phyloP scores from a whole-genome alignment of 2,329 filamentous ascomycete species.

The Dactylellina parvicollis region DNA sequence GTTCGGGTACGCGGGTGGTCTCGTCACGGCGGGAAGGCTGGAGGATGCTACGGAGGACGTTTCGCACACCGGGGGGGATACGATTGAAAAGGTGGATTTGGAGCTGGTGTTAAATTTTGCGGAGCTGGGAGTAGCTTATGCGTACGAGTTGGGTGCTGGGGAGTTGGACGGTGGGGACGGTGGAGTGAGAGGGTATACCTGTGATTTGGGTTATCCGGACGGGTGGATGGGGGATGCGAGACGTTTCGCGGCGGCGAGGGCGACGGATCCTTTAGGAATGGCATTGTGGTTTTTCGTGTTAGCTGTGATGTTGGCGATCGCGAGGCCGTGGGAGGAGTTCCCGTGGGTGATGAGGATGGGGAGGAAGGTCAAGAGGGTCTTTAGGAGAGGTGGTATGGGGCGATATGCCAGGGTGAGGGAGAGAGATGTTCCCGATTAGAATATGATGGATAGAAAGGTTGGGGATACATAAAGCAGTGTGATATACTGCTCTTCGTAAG shows the following conservation, averaged over 20 bases:
- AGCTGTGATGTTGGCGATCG: constrained; percentile 14
- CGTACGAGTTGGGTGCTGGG: constrained; percentile 23
- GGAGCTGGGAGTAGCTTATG: constrained; percentile 33
- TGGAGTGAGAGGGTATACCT: constrained; percentile 21
- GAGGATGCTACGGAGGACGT: constrained; percentile 9
- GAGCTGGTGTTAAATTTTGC: constrained; percentile 9
- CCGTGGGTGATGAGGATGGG: constrained; percentile 14
- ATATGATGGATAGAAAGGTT: background rate
- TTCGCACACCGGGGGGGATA: constrained; percentile 35
- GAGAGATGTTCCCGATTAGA: constrained; percentile 11
- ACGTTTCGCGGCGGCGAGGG: constrained; percentile 37
- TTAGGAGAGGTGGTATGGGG: constrained; percentile 4
- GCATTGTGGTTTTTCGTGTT: constrained; percentile 29
- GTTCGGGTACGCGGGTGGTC: constrained; percentile 68
- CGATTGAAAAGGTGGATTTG: constrained; percentile 14
- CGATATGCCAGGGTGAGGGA: constrained; percentile 5
- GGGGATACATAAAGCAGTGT: background rate
- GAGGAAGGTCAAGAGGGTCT: constrained; percentile 20
- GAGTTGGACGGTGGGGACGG: background rate
- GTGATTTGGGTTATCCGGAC: constrained; percentile 43
- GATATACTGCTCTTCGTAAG: background rate
- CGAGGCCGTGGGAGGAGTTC: constrained; percentile 48
- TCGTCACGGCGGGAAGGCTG: constrained; percentile 24
- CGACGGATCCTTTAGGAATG: constrained; percentile 42
- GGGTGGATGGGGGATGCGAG: constrained; percentile 30